Base-by-base conservation (phyloP, 2,329 filamentous ascomycete species). In the Colletotrichum destructivum region DNA sequence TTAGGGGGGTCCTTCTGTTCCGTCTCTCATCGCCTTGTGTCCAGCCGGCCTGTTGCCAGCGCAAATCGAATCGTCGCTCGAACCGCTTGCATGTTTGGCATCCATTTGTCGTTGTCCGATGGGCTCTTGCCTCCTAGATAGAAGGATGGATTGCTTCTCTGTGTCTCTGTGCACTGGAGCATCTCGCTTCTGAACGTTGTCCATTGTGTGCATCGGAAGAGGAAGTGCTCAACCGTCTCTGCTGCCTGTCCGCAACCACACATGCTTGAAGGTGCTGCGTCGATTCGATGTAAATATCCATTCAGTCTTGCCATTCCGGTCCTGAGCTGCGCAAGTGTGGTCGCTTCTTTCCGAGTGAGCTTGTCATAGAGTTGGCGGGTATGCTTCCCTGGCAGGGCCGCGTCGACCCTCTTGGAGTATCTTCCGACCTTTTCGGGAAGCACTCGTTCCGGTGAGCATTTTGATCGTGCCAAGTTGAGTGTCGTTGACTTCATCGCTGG, bases 191-290 rank as follows among this genome's bases (percentile, higher is more conserved):
- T 31, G 31, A 31, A 31, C 31, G 31, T 31, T 31, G 31, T 31
- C 31, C 31, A 12, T 13, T 52, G 13, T 26, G 42, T 74, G 68
- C 69, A 79, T 73, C 72, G 72, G 12, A 57, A 57, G 7, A 57
- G 54, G 13, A 57, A 57, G 21, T 57, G n/a, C 35, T 57, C n/a
- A 1, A 76, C 74, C 35, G 72, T 78, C 68, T 78, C 76, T 78
- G 66, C 76, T 42, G 62, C 73, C 59, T 70, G 59, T 42, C 68
- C 66, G 52, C 66, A 73, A 18, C 62, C 69, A 51, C 59, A 74
- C 66, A 62, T 31, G 52, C 56, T 44, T 55, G 38, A 65, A n/a
- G 59, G 52, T 62, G 35, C 23, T 44, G 51, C 69, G 31, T 57
- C 62, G 38, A 73, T 73, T 38, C 62, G 60, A 54, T 62, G 49